phyloP scores from a whole-genome alignment of 208 protist genomes.

The Herpetomonas tarakana region DNA sequence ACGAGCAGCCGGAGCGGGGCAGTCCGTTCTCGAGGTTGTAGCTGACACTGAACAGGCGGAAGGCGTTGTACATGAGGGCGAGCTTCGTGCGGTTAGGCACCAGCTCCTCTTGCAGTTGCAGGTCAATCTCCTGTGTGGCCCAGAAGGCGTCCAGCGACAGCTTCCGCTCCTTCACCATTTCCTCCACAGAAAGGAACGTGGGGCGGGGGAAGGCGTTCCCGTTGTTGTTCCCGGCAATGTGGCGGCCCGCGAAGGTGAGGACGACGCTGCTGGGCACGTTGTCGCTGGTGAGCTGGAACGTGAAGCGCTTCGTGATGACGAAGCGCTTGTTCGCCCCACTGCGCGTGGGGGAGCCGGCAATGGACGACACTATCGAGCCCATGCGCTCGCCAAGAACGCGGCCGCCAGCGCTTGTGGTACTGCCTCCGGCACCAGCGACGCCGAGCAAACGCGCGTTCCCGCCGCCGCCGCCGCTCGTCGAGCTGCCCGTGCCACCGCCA shows the following conservation, averaged over 20 bases:
- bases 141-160: slow-evolving; percentile 59
- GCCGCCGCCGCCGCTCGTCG: slow-evolving; percentile 1
- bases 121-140: slow-evolving; percentile 60
- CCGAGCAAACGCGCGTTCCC: neutral
- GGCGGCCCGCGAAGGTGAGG: slow-evolving; percentile 60
- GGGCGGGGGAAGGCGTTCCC: neutral
- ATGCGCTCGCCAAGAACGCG: neutral
- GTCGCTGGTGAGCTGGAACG: slow-evolving; percentile 37
- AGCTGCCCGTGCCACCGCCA: too few species aligned
- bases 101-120: slow-evolving; percentile 82
- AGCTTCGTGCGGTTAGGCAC: slow-evolving; percentile 64
- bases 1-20: slow-evolving; percentile 58
- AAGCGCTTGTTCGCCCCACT: slow-evolving; percentile 28
- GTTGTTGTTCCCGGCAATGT: slow-evolving; percentile 15
- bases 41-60: slow-evolving; percentile 70
- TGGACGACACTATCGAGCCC: neutral
- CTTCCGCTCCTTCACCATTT: slow-evolving; percentile 20
- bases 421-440: neutral
- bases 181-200: slow-evolving; percentile 1
- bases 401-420: neutral
- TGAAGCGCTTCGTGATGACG: slow-evolving; percentile 69
- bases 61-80: slow-evolving; percentile 74
- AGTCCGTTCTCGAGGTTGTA: slow-evolving; percentile 69
- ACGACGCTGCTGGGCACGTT: slow-evolving; percentile 48
- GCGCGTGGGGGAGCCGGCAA: slow-evolving; percentile 11